A percentile compares a stretch with the other conserved stretches of the same genome.
Conservation (phyloP, 805 yeast species). For the Candida yuanshanica region DNA sequence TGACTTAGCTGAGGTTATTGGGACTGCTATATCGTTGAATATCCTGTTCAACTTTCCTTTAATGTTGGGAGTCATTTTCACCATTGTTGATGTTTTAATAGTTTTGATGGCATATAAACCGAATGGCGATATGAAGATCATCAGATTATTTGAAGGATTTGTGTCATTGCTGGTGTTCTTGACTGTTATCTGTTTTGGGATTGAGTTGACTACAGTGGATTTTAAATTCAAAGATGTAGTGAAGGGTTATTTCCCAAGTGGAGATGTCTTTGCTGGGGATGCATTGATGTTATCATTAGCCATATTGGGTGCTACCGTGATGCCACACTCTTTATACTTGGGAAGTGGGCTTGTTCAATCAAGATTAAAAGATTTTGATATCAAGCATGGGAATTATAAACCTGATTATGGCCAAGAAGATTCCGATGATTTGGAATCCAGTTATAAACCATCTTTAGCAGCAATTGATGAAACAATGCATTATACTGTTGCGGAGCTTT, state of each 20-base stretch:
- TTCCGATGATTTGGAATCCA: constrained; percentile 27
- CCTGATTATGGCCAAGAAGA: constrained; percentile 24
- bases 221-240: constrained; percentile 53
- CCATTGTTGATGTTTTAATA: constrained; percentile 79
- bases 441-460: constrained; percentile 72
- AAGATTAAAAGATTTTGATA: constrained; percentile 72
- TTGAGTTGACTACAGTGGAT: constrained; percentile 70
- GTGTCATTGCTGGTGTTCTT: constrained; percentile 74
- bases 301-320: constrained; percentile 87
- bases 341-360: constrained; percentile 91
- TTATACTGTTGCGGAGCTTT: constrained; percentile 76
- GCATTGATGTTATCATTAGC: constrained; percentile 82
- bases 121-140: constrained; percentile 68
- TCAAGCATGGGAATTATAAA: constrained; percentile 55
- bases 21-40: constrained; percentile 92
- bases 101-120: constrained; percentile 88
- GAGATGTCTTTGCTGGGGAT: constrained; percentile 44
- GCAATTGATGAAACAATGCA: constrained; percentile 80
- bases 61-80: constrained; percentile 74
- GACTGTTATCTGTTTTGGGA: constrained; percentile 79
- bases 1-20: constrained; percentile 94
- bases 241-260: constrained; percentile 59
- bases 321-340: constrained; percentile 88
- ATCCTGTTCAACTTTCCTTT: constrained; percentile 78
- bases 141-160: constrained; percentile 74